phyloP scores from a whole-genome alignment of 1,139 yeast genomes.

The Lodderomyces pseudojiufengensis region DNA sequence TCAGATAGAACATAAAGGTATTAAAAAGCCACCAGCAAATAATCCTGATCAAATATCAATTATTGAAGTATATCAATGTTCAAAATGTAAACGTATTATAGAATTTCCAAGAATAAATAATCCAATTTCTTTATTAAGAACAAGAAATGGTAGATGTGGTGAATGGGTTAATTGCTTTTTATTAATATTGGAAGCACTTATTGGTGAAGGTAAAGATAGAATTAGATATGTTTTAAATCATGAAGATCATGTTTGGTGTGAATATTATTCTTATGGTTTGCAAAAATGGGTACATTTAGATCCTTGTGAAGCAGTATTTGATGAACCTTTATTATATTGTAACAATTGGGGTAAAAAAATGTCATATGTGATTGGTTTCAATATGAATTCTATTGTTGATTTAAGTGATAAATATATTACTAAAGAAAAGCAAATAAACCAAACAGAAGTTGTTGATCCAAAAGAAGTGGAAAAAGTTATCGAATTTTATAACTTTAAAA shows the following conservation, averaged over 20 bases:
- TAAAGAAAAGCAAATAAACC: conserved; percentile 46
- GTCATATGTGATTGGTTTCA: conserved; percentile 79
- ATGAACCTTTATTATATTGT: conserved; percentile 73
- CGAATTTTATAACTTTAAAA: conserved; percentile 31
- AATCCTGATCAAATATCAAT: conserved; percentile 32
- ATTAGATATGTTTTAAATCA: conserved; percentile 78
- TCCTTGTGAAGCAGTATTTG: conserved; percentile 82
- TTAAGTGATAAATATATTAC: conserved; percentile 68
- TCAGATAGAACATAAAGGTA: conserved; percentile 16
- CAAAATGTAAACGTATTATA: conserved; percentile 39
- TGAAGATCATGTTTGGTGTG: conserved; percentile 98
- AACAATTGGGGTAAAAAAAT: conserved; percentile 91
- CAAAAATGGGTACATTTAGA: conserved; percentile 85
- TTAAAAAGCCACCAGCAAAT: conserved; percentile 10
- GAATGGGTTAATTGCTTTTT: conserved; percentile 92
- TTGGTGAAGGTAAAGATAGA: conserved; percentile 42
- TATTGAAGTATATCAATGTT: conserved; percentile 64
- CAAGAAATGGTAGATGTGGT: conserved; percentile 82
- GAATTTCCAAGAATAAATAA: conserved; percentile 77
- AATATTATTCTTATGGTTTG: conserved; percentile 61
- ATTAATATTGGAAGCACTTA: conserved; percentile 59
- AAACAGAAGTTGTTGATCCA: conserved; percentile 42
- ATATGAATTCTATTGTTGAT: conserved; percentile 59
- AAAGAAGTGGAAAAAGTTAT: conserved; percentile 35
- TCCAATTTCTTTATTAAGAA: conserved; percentile 56